Conservation (phyloP, 805 yeast genomes). For the Candida incommunis region DNA sequence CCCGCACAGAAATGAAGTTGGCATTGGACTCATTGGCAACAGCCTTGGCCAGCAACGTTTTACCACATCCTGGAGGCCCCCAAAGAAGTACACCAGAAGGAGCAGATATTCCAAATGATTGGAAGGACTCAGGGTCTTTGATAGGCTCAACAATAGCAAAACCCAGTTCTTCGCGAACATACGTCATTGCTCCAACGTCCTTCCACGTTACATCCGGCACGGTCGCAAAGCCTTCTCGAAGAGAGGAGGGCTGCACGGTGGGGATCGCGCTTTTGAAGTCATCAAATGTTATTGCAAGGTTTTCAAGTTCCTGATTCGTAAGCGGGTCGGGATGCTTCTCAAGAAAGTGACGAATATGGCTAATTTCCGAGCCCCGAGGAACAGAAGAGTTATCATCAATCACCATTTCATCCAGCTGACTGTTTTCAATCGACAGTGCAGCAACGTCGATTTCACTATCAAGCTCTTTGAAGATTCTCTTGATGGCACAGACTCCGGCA, state of each 20-base stretch:
- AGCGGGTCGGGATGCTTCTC: conserved; percentile 66
- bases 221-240: conserved; percentile 96
- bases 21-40: conserved; percentile 97
- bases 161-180: conserved; percentile 76
- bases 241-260: conserved; percentile 90
- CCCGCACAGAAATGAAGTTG: conserved; percentile 87
- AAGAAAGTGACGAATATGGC: conserved; percentile 30
- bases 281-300: conserved; percentile 57
- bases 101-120: conserved; percentile 84
- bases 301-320: conserved; percentile 58
- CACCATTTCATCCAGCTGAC: not conserved
- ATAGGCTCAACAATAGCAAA: conserved; percentile 98
- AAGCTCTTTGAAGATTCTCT: conserved; percentile 61
- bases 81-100: conserved; percentile 95
- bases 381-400: conserved; percentile 13
- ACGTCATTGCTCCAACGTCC: conserved; percentile 77
- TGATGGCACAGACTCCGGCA: conserved; percentile 89
- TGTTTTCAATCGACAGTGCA: conserved; percentile 1
- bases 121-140: conserved; percentile 77
- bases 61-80: conserved; percentile 99
- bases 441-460: conserved; percentile 4
- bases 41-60: conserved; percentile 89
- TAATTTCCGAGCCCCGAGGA: conserved; percentile 12
- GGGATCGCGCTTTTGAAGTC: conserved; percentile 84
- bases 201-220: conserved; percentile 97